Evolutionary conservation across 148 eudicot genomes (phyloP).

Genomic region (Cornus suecica): DNA sequence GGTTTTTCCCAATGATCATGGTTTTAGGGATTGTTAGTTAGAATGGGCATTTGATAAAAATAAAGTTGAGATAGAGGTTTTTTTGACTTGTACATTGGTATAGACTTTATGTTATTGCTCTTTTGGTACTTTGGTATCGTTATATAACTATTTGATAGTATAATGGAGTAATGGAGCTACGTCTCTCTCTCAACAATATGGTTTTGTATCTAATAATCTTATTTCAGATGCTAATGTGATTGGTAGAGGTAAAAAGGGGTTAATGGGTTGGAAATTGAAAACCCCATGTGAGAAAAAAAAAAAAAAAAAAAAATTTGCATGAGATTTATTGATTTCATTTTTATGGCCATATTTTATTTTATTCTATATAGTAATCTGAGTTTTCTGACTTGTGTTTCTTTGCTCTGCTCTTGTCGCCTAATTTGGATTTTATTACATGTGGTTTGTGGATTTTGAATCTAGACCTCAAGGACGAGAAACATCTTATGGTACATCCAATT

Average conservation of each 20-base stretch:
- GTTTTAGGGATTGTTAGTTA: background rate
- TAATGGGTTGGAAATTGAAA: slow-evolving; percentile 25
- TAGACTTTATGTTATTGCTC: background rate
- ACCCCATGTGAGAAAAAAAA: slow-evolving; percentile 1
- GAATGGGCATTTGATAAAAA: background rate
- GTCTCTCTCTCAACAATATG: slow-evolving; percentile 36
- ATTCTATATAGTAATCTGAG: background rate
- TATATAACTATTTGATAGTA: slow-evolving; percentile 4
- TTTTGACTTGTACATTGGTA: background rate
- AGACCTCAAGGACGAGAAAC: background rate
- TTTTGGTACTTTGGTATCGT: no score
- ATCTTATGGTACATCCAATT: background rate
- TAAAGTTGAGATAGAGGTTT: background rate
- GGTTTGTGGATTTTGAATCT: background rate
- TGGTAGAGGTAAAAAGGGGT: slow-evolving; percentile 24
- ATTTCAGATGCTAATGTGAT: slow-evolving; percentile 20
- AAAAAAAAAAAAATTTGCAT: no score
- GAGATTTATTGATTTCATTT: no score
- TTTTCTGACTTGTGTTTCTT: background rate
- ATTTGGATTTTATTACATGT: background rate
- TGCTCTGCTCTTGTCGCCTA: background rate
- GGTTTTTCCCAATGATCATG: background rate
- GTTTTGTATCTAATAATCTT: slow-evolving; percentile 37
- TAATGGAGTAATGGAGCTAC: slow-evolving; percentile 56
- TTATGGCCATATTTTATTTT: background rate